phyloP scores from a whole-genome alignment of 2,329 filamentous ascomycete genomes.

The Aspergillus tamarii region DNA sequence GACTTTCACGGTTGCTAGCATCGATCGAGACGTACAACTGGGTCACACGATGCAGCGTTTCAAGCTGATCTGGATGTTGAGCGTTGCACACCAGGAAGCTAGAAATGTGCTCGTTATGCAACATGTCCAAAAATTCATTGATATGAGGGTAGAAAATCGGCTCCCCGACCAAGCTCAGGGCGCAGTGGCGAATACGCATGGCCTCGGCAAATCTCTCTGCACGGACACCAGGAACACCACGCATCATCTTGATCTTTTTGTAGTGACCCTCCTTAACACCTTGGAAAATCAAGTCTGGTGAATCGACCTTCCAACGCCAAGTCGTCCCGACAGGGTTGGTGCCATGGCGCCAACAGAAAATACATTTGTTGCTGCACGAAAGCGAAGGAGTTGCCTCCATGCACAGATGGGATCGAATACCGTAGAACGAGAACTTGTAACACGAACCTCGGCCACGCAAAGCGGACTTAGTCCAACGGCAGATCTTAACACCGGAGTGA shows the following conservation, averaged over 20 bases:
- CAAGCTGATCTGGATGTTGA: conserved; percentile 90
- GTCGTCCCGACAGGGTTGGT: conserved; percentile 96
- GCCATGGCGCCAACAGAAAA: conserved; percentile 98
- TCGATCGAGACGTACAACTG: conserved; percentile 97
- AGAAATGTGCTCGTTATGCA: conserved; percentile 85
- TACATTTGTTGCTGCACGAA: conserved; percentile 96
- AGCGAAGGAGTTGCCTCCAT: conserved; percentile 98
- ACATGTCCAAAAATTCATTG: conserved; percentile 82
- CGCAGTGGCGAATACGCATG: conserved; percentile 91
- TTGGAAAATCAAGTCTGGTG: conserved; percentile 83
- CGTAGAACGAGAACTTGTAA: conserved; percentile 98
- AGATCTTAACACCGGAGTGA: conserved; percentile 96
- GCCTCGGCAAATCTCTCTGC: conserved; percentile 91
- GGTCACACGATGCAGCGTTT: conserved; percentile 79
- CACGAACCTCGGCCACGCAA: conserved; percentile 90
- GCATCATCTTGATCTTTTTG: conserved; percentile 96
- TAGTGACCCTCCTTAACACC: conserved; percentile 92
- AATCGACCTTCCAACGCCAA: conserved; percentile 95
- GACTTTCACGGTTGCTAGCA: conserved; percentile 83
- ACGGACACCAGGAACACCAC: conserved; percentile 87
- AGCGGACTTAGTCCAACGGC: conserved; percentile 97
- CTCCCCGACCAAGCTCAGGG: conserved; percentile 88
- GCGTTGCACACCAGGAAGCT: conserved; percentile 97
- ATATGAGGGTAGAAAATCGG: conserved; percentile 99
- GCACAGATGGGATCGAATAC: conserved; percentile 92